phyloP scores from a whole-genome alignment of 176 grass and related monocot genomes.

The Alopecurus myosuroides region DNA sequence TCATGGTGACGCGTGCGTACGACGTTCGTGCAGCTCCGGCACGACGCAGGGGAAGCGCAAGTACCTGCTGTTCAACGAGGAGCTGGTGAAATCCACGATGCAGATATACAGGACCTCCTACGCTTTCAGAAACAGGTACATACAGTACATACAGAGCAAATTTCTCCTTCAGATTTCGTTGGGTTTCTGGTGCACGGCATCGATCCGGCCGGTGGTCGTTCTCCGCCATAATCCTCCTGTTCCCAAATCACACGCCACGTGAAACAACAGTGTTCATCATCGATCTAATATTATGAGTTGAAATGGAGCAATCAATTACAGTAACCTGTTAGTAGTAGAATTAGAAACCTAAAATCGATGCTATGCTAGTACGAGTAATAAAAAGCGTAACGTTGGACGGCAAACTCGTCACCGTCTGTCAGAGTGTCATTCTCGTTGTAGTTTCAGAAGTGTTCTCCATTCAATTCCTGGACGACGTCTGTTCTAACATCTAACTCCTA shows the following conservation, averaged over 20 bases:
- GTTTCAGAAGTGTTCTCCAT: background rate
- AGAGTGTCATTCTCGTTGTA: background rate
- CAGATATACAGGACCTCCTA: slow-evolving; percentile 77
- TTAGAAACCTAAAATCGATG: background rate
- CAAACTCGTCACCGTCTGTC: background rate
- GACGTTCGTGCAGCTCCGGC: slow-evolving; percentile 53
- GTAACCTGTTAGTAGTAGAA: background rate
- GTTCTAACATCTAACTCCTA: background rate
- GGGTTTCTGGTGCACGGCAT: background rate
- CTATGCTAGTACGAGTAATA: too few relatives aligned
- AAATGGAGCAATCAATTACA: background rate
- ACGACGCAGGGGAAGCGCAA: slow-evolving; percentile 91
- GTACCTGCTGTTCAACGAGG: slow-evolving; percentile 77
- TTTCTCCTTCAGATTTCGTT: background rate
- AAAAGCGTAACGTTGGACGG: background rate
- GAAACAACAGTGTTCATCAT: background rate
- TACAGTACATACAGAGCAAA: background rate
- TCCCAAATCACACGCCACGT: background rate
- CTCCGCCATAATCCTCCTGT: background rate
- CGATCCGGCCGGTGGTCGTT: background rate
- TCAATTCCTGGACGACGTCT: background rate
- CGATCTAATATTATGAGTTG: background rate
- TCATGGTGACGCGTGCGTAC: background rate
- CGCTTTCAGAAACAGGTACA: slow-evolving; percentile 69
- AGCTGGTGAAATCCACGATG: slow-evolving; percentile 76